Evolutionary conservation across 2,329 filamentous ascomycete species (phyloP).

Genomic region (Penicillium sp.): DNA sequence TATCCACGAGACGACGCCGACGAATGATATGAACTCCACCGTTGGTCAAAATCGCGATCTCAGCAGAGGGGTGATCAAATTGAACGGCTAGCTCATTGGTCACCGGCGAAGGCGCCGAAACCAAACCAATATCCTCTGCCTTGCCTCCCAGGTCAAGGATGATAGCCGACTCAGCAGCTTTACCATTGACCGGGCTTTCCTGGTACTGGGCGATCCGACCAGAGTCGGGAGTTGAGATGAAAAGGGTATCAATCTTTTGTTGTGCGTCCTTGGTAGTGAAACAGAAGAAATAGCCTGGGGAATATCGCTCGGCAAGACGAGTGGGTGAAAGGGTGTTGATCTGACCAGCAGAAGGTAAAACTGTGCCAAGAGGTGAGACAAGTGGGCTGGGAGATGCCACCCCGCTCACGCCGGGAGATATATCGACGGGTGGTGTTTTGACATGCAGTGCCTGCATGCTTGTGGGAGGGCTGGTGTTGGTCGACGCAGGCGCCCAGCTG

Average conservation of each 20-base stretch:
- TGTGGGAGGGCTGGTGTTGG: slow-evolving; percentile 68
- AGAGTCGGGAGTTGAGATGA: slow-evolving; percentile 83
- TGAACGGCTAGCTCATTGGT: slow-evolving; percentile 93
- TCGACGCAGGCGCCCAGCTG: slow-evolving; percentile 53
- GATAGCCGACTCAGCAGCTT: slow-evolving; percentile 74
- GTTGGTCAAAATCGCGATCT: slow-evolving; percentile 89
- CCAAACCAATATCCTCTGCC: slow-evolving; percentile 74
- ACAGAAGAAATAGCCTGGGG: slow-evolving; percentile 88
- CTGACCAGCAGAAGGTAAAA: slow-evolving; percentile 41
- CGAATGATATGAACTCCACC: slow-evolving; percentile 84
- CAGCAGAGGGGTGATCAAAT: slow-evolving; percentile 76
- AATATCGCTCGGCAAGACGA: slow-evolving; percentile 55
- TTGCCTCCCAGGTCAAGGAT: slow-evolving; percentile 73
- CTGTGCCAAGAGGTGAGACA: slow-evolving; percentile 26
- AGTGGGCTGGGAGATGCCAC: slow-evolving; percentile 17
- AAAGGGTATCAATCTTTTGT: slow-evolving; percentile 65
- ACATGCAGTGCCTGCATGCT: slow-evolving; percentile 99
- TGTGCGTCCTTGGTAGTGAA: slow-evolving; percentile 66
- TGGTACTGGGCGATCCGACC: slow-evolving; percentile 68
- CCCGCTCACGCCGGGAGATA: slow-evolving; percentile 16
- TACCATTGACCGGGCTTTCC: slow-evolving; percentile 53
- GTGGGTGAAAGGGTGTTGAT: slow-evolving; percentile 43
- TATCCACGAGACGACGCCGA: slow-evolving; percentile 80
- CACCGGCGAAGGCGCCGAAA: slow-evolving; percentile 65
- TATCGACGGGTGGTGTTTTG: slow-evolving; percentile 73